Base-by-base conservation (phyloP, 257 asterid species). In the Salvia miltiorrhiza region DNA sequence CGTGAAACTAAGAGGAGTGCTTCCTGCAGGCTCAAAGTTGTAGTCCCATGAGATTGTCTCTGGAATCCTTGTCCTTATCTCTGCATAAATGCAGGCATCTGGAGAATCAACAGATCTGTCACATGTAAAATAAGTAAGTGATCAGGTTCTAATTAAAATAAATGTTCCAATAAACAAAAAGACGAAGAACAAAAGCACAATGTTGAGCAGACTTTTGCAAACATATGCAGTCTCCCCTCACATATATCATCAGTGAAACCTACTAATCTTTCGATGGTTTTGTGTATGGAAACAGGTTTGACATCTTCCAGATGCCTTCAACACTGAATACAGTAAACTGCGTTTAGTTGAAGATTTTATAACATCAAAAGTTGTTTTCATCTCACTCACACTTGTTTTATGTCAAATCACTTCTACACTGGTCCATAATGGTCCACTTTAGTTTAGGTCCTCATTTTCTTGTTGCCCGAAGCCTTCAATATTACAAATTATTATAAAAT, bases 41-140 rank as follows among this genome's bases (percentile, higher is more conserved):
- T 86, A 90, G 83, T 91, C 97, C 99, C 97, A 91, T 52, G 96
- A 87, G 69, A 89, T 82, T n/a, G 99, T 89, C 74, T 91, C 99
- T 9, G 97, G 96, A 45, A 88, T 90, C 89, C 96, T 81, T 65
- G 99, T 94, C 75, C 96, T 86, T 44, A 93, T 79, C 81, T 91
- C 97, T 37, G 95, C 97, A 72, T 89, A 91, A 62, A 89, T 87
- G 85, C 96, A 87, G 71, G 96, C 79, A 50, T 85, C 83, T 45
- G 82, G 80, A 52, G 96, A 82, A 83, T 91, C 99, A 75, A 90
- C 85, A 76, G 99, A 87, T 71, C 99, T 94, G 70, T 37, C 45
- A 56, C 76, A 71, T 4, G 24, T 57, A 45, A 59, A 79, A 58
- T 43, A 41, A 62, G 57, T 16, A 67, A 37, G 26, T 61, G 56